Conservation (phyloP, 306 rosid species). For the Quercus wislizeni region DNA sequence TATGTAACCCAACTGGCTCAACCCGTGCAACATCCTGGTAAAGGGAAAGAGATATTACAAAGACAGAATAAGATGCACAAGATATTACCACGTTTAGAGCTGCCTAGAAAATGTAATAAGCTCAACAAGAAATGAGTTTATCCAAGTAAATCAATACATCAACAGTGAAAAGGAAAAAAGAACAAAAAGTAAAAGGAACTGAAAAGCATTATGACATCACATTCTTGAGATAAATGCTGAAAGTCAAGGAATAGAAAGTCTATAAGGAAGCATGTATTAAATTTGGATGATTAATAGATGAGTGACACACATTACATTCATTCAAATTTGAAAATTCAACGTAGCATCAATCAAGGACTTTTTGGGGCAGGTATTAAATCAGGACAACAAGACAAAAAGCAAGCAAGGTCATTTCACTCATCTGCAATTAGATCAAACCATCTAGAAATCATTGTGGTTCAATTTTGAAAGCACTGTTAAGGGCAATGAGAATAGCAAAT, state of each 20-base stretch:
- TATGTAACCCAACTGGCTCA: slow-evolving; percentile 21
- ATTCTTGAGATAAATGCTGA: neutral
- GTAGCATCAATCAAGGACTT: too few species aligned
- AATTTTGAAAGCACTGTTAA: too few species aligned
- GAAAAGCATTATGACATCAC: neutral
- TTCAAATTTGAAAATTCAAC: too few species aligned
- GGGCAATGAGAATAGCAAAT: too few species aligned
- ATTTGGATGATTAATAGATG: too few species aligned
- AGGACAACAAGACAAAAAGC: too few species aligned
- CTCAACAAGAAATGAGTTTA: neutral
- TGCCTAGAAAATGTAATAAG: neutral
- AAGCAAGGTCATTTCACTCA: too few species aligned
- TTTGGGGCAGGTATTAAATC: too few species aligned
- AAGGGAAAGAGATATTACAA: slow-evolving; percentile 9
- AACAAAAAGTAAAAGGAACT: neutral
- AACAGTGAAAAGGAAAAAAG: neutral
- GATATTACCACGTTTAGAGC: neutral
- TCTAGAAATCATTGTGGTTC: too few species aligned
- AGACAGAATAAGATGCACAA: slow-evolving; percentile 7
- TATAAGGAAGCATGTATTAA: too few species aligned
- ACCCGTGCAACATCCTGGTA: slow-evolving; percentile 29
- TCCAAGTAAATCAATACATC: neutral
- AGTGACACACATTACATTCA: too few species aligned
- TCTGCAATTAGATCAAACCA: too few species aligned
- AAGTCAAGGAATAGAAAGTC: neutral